Percentiles rank a stretch among this genome's conserved stretches.
phyloP scores from a whole-genome alignment of 164 flowering plant genomes.

The Dillenia turbinata region DNA sequence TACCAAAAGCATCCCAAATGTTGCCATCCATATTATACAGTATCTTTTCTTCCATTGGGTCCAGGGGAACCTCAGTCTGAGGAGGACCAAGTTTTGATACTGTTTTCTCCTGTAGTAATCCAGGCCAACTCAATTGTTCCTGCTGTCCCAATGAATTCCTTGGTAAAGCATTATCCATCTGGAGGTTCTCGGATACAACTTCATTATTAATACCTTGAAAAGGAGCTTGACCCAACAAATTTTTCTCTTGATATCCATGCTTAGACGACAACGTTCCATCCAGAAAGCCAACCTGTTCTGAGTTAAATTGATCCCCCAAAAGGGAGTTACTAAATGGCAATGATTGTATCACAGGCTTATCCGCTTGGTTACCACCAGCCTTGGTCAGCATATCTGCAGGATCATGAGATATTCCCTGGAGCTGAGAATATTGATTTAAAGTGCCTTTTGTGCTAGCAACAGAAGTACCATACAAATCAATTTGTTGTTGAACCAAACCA shows the following conservation, averaged over 20 bases:
- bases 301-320: conserved; percentile 32
- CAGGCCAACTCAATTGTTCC: conserved; percentile 37
- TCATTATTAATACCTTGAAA: conserved; percentile 29
- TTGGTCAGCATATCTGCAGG: conserved; percentile 26
- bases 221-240: conserved; percentile 33
- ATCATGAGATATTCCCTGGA: conserved; percentile 43
- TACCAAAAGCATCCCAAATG: conserved; percentile 46
- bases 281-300: conserved; percentile 29
- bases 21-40: conserved; percentile 54
- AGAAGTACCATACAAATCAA: conserved; percentile 57
- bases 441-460: conserved; percentile 30
- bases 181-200: conserved; percentile 25
- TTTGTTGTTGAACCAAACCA: conserved; percentile 41
- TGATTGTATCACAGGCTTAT: conserved; percentile 37
- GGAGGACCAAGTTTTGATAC: conserved; percentile 30
- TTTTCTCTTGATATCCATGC: conserved; percentile 41
- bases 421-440: conserved; percentile 35
- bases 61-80: conserved; percentile 39
- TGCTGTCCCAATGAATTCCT: conserved; percentile 31
- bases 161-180: conserved; percentile 25
- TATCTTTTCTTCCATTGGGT: conserved; percentile 70
- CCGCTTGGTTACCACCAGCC: conserved; percentile 28
- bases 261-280: conserved; percentile 31
- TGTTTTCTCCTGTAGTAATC: conserved; percentile 21
- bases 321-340: conserved; percentile 34